Conservation (phyloP, 2,329 filamentous ascomycete genomes). For the Colletotrichum zoysiae region DNA sequence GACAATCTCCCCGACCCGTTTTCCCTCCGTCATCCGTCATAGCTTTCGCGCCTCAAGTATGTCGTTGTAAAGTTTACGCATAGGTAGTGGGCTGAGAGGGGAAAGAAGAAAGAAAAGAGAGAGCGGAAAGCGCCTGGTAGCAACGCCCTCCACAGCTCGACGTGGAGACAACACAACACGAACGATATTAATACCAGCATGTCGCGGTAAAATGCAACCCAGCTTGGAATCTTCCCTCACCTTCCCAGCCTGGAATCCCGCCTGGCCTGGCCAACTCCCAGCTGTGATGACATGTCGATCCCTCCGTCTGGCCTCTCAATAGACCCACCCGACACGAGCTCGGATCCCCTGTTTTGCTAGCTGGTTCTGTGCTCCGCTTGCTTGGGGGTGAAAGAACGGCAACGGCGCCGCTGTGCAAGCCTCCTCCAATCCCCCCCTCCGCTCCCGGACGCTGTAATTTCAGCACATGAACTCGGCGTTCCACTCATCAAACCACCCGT, state of each 20-base stretch:
- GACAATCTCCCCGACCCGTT: background rate
- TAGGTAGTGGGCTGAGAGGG: too few relatives aligned
- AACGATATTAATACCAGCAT: conserved; percentile 8
- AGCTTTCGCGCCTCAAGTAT: background rate
- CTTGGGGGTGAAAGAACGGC: background rate
- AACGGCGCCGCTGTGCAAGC: background rate
- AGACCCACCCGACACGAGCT: conserved; percentile 30
- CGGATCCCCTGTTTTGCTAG: conserved; percentile 3
- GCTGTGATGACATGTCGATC: conserved; percentile 1
- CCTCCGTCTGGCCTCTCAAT: conserved; percentile 6
- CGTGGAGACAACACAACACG: conserved; percentile 1
- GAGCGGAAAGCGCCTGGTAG: background rate
- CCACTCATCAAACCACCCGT: background rate
- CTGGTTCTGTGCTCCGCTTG: background rate
- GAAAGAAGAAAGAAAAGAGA: background rate
- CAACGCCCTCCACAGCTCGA: background rate
- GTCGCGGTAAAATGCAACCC: background rate
- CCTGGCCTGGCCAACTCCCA: too few relatives aligned
- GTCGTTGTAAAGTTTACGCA: background rate
- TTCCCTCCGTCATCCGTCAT: background rate
- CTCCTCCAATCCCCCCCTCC: background rate
- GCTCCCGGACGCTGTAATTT: conserved; percentile 4
- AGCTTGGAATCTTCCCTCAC: background rate
- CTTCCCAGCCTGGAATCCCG: background rate
- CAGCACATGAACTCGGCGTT: background rate